These are phyloP conservation scores for Brasilioporus rufonigricans DNA, from an alignment of 768 basidiomycete species.

Conservation along the genomic window DNA sequence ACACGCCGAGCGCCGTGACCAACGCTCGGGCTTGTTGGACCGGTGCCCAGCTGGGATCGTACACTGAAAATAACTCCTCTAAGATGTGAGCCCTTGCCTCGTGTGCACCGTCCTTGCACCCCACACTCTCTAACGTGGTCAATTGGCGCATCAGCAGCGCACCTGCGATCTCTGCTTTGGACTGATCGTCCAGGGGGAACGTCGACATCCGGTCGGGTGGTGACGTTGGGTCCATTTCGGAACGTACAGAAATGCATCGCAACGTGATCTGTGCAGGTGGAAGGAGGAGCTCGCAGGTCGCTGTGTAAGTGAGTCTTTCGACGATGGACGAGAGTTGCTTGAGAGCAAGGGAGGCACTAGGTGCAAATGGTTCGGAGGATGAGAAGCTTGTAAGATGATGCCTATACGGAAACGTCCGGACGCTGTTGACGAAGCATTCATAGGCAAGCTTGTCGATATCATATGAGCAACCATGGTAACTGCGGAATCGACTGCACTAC, in stretches of 20 bases:
- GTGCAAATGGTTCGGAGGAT: conserved; percentile 33
- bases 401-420: conserved; percentile 53
- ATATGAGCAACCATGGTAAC: not conserved
- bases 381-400: conserved; percentile 20
- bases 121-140: conserved; percentile 48
- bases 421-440: conserved; percentile 50
- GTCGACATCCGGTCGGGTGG: conserved; percentile 6
- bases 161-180: conserved; percentile 39
- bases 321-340: conserved; percentile 60
- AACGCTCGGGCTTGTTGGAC: conserved; percentile 58
- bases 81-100: conserved; percentile 43
- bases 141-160: conserved; percentile 63
- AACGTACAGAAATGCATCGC: conserved; percentile 4
- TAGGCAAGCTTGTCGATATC: conserved; percentile 50
- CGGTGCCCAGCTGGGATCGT: conserved; percentile 47
- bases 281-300: conserved; percentile 63
- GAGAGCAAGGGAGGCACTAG: conserved; percentile 38
- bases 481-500: conserved; percentile 14
- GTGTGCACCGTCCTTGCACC: conserved; percentile 57
- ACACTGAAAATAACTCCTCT: conserved; percentile 48
- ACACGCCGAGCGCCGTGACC: conserved; percentile 51
- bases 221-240: not conserved
- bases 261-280: conserved; percentile 50
- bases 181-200: conserved; percentile 12
- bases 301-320: conserved; percentile 66